phyloP scores from a whole-genome alignment of 768 basidiomycete species.

The Mycena polygramma region DNA sequence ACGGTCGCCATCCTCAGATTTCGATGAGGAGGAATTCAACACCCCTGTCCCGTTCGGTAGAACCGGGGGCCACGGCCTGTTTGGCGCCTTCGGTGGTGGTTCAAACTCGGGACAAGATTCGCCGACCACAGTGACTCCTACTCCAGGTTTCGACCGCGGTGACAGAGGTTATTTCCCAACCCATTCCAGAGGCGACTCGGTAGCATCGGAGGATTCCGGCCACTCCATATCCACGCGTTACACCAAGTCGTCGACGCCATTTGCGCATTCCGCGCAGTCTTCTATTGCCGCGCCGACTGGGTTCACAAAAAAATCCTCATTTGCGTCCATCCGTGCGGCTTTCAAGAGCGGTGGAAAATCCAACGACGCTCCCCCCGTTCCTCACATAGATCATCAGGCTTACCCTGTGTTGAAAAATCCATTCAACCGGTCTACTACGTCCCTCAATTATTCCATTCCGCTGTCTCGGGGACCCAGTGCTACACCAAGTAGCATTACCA shows the following conservation, averaged over 20 bases:
- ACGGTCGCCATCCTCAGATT: slow-evolving; percentile 61
- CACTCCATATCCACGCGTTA: slow-evolving; percentile 70
- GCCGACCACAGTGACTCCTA: slow-evolving; percentile 70
- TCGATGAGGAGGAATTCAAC: slow-evolving; percentile 80
- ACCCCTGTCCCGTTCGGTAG: slow-evolving; percentile 82
- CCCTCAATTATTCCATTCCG: slow-evolving; percentile 67
- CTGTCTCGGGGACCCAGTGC: slow-evolving; percentile 48
- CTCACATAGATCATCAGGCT: slow-evolving; percentile 73
- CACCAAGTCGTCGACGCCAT: slow-evolving; percentile 64
- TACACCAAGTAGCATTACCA: slow-evolving; percentile 54
- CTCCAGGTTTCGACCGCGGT: slow-evolving; percentile 55
- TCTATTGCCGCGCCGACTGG: slow-evolving; percentile 74
- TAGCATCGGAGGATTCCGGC: slow-evolving; percentile 81
- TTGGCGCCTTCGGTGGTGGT: slow-evolving; percentile 48
- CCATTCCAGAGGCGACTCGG: slow-evolving; percentile 84
- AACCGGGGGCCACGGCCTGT: slow-evolving; percentile 53
- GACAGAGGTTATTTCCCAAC: slow-evolving; percentile 74
- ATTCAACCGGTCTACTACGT: slow-evolving; percentile 86
- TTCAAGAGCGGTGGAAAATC: slow-evolving; percentile 77
- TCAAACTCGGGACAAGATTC: slow-evolving; percentile 71
- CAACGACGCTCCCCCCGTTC: slow-evolving; percentile 81
- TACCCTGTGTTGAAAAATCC: slow-evolving; percentile 85
- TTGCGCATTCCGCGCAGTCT: slow-evolving; percentile 79
- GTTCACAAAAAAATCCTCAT: slow-evolving; percentile 85
- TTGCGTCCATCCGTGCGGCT: slow-evolving; percentile 88